These are phyloP conservation scores for Daldinia bambusicola DNA, from an alignment of 495 filamentous ascomycete genomes.

Conservation along the genomic window DNA sequence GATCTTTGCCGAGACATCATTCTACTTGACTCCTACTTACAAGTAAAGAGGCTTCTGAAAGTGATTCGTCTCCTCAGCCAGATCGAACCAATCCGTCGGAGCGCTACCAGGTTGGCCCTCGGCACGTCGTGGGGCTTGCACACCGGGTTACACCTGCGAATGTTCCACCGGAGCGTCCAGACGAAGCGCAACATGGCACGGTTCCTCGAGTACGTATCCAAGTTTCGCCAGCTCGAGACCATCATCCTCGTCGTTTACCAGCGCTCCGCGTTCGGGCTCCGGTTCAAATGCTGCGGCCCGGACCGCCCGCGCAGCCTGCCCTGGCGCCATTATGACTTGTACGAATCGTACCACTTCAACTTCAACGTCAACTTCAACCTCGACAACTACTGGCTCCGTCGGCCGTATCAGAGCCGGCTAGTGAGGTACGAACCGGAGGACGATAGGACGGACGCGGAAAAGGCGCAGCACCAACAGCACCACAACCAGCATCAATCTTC, in stretches of 20 bases:
- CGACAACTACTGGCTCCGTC: constrained; percentile 55
- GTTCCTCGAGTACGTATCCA: constrained; percentile 55
- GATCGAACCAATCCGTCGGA: constrained; percentile 57
- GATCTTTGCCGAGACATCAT: constrained; percentile 59
- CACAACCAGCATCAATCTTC: not conserved
- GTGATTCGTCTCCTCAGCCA: constrained; percentile 60
- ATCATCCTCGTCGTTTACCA: constrained; percentile 61
- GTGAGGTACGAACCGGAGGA: constrained; percentile 56
- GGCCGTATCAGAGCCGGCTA: constrained; percentile 57
- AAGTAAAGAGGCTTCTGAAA: constrained; percentile 60
- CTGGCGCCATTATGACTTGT: constrained; percentile 47
- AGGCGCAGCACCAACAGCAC: not conserved
- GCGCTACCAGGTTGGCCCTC: constrained; percentile 55
- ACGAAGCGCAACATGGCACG: constrained; percentile 61
- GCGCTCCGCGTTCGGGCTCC: constrained; percentile 59
- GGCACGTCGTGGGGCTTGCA: constrained; percentile 61
- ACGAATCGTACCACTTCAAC: constrained; percentile 62
- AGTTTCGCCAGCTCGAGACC: constrained; percentile 54
- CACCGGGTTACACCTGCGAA: constrained; percentile 57
- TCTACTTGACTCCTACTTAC: constrained; percentile 61
- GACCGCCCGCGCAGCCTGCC: constrained; percentile 32
- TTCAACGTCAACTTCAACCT: constrained; percentile 62
- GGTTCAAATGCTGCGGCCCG: constrained; percentile 45
- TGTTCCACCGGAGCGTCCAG: constrained; percentile 55
- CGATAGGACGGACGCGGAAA: constrained; percentile 44